Base-by-base conservation (phyloP, 1,284 basidiomycete genomes). In the Austroboletus novae-zelandiae region DNA sequence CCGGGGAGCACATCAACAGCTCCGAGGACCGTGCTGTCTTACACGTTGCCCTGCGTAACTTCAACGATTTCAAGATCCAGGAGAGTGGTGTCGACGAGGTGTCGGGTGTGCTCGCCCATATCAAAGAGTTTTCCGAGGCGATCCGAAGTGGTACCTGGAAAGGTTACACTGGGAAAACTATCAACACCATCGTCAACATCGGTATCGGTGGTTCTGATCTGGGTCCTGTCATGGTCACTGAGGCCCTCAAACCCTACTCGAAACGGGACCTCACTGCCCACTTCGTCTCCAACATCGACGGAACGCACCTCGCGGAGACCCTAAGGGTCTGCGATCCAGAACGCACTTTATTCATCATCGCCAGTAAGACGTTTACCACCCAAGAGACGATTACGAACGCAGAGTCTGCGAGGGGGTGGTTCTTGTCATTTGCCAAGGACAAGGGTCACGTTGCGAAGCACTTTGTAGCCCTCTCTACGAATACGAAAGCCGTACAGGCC, bases 361-460 rank as follows among this genome's bases (percentile, higher is more conserved):
- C 96, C 31, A 89, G 85, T 71, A 99, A 99, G 82, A 99, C 97
- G 1, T 99, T 99, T 72, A 99, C 96, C 40, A 99, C 96, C 11
- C 96, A 98, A 74, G 97, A 99, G 78, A 99, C 96, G 37, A 98
- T 98, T 75, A 98, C 96, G 59, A 99, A 99, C 70, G 96, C 96
- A 29, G 89, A 91, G 70, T 89, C 84, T 45, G 96, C 96, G 11
- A 84, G 92, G 50, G 86, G 87, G 51, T 99, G 97, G 96, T 98
- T 99, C 89, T 79, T 99, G 52, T 68, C 76, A 41, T 72, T 76
- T 8, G 94, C 95, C 23, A 85, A 84, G 64, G 92, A 95, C 67
- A 89, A 91, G 76, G 78, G 80, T 4, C 93, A 98, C 72, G 92
- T 98, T 56, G 94, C 96, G 57, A 98, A 98, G 78, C 97, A 99